Conservation (phyloP, 768 basidiomycete species). For the Mycena filopes region DNA sequence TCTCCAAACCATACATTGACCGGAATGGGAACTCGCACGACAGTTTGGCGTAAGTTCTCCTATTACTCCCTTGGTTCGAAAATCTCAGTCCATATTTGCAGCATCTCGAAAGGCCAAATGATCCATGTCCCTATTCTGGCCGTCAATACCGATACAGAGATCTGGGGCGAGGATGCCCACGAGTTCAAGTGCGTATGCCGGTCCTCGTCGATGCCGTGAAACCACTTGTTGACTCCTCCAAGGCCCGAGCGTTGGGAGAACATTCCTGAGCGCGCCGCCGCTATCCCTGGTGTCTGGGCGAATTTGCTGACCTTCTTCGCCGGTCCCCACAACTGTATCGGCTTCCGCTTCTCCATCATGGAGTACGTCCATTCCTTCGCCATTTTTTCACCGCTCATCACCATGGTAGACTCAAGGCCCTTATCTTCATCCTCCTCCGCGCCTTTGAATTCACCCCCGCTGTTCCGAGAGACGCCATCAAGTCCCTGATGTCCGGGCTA, state of each 20-base stretch:
- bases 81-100: constrained; percentile 20
- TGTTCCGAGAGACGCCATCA: background rate
- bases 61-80: background rate
- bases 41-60: constrained; percentile 40
- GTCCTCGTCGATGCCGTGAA: background rate
- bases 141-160: constrained; percentile 45
- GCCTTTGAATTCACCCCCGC: constrained; percentile 57
- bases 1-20: constrained; percentile 58
- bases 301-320: constrained; percentile 71
- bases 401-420: constrained; percentile 41
- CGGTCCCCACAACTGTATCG: constrained; percentile 57
- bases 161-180: constrained; percentile 73
- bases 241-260: constrained; percentile 75
- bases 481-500: too few species aligned
- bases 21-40: constrained; percentile 51
- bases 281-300: constrained; percentile 70
- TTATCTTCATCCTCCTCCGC: constrained; percentile 53
- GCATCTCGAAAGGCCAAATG: constrained; percentile 56
- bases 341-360: constrained; percentile 71
- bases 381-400: background rate
- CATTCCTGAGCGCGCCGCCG: constrained; percentile 53
- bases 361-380: constrained; percentile 49
- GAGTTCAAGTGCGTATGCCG: constrained; percentile 62
- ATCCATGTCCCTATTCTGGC: constrained; percentile 51
- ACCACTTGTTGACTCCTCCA: constrained; percentile 1